phyloP scores from a whole-genome alignment of 306 rosid genomes.

The Medicago arabica region DNA sequence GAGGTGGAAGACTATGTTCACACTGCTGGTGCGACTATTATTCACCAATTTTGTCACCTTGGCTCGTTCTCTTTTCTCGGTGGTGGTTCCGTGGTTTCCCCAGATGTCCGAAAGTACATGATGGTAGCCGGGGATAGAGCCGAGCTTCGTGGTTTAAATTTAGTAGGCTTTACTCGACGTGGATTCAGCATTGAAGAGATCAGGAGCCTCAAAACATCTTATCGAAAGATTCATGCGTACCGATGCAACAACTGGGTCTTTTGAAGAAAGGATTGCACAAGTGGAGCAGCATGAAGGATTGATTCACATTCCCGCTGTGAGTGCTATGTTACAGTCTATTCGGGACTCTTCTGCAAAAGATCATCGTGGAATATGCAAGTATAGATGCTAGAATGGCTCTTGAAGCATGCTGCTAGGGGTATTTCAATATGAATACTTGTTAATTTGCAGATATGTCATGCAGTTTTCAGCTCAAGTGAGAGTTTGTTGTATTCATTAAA shows the following conservation, averaged over 20 bases:
- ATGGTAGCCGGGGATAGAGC: slow-evolving; percentile 91
- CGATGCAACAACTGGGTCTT: slow-evolving; percentile 55
- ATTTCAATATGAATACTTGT: not conserved
- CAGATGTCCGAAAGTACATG: slow-evolving; percentile 87
- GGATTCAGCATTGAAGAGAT: slow-evolving; percentile 75
- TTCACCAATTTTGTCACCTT: slow-evolving; percentile 92
- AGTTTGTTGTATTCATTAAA: slow-evolving; percentile 31
- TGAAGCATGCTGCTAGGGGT: not conserved
- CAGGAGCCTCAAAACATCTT: slow-evolving; percentile 71
- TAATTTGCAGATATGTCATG: slow-evolving; percentile 30
- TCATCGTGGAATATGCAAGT: slow-evolving; percentile 89
- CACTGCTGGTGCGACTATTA: slow-evolving; percentile 82
- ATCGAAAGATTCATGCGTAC: slow-evolving; percentile 75
- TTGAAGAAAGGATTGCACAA: slow-evolving; percentile 77
- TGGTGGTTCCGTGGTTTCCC: slow-evolving; percentile 91
- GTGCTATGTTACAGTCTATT: slow-evolving; percentile 60
- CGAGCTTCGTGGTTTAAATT: slow-evolving; percentile 83
- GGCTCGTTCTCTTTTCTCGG: slow-evolving; percentile 89
- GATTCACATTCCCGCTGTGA: slow-evolving; percentile 59
- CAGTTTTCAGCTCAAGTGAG: slow-evolving; percentile 13
- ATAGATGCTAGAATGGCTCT: slow-evolving; percentile 50
- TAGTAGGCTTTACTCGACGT: slow-evolving; percentile 80
- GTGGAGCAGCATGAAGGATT: slow-evolving; percentile 75
- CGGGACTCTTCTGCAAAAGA: slow-evolving; percentile 61
- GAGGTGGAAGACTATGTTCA: slow-evolving; percentile 86